phyloP scores from a whole-genome alignment of 139 green algal species.

The Ostreobium quekettii region DNA sequence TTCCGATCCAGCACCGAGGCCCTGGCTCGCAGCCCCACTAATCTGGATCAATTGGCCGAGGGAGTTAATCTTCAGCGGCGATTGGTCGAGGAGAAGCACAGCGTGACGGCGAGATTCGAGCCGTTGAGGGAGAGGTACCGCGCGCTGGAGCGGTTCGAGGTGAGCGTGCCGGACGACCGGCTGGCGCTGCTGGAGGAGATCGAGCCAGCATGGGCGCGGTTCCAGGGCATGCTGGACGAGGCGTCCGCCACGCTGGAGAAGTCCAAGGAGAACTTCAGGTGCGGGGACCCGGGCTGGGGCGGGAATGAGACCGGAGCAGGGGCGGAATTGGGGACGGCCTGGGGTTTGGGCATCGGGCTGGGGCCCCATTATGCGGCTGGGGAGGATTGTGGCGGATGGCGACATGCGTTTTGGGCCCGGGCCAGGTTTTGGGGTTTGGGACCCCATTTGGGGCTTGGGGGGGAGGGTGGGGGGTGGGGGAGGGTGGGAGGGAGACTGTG shows the following conservation, averaged over 20 bases:
- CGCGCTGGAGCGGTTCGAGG: slow-evolving; percentile 65
- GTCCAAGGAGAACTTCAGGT: slow-evolving; percentile 72
- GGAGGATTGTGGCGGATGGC: too few relatives aligned
- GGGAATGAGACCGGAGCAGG: too few relatives aligned
- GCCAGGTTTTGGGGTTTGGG: too few relatives aligned
- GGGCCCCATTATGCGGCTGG: too few relatives aligned
- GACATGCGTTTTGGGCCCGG: too few relatives aligned
- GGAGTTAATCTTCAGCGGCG: slow-evolving; percentile 54
- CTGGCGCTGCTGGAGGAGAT: slow-evolving; percentile 49
- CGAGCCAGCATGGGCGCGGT: slow-evolving; percentile 41
- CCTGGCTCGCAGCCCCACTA: slow-evolving; percentile 23
- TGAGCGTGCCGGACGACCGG: slow-evolving; percentile 52
- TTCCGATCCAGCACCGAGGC: slow-evolving; percentile 32
- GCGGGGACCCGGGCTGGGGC: slow-evolving; percentile 7
- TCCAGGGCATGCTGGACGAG: slow-evolving; percentile 53
- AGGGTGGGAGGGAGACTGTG: too few relatives aligned
- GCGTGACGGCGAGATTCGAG: slow-evolving; percentile 48
- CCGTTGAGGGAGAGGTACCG: slow-evolving; percentile 62
- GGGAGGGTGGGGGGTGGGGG: too few relatives aligned
- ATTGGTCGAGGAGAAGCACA: slow-evolving; percentile 46
- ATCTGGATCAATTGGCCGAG: slow-evolving; percentile 64
- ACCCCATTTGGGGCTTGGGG: too few relatives aligned
- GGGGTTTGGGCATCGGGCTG: too few relatives aligned
- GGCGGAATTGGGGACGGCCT: too few relatives aligned
- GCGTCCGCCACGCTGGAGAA: slow-evolving; percentile 47